Evolutionary conservation across 768 basidiomycete genomes (phyloP), one percentile per base, ranked within the genome.

Genomic region (Lactifluus hygrophoroides): DNA sequence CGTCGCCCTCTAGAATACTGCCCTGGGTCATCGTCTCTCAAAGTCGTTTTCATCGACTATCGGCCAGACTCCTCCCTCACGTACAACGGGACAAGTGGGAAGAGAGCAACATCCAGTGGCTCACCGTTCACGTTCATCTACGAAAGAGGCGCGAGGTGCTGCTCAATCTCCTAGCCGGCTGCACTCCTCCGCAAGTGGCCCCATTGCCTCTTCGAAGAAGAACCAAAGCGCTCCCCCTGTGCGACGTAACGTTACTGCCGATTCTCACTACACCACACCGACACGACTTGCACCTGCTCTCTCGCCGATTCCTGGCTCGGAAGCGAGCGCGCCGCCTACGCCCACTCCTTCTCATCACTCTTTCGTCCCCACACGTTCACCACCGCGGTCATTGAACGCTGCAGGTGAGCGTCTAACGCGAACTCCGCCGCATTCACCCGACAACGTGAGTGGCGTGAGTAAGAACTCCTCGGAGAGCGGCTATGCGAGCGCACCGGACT

Each of bases 361-460:
- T 13, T 78, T 80, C 65, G 70, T 82, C 30, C 74, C 82, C 16
- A 74, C 79, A 69, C 77, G 76, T 52, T 72, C 82, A 17, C 79
- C 80, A 54, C 84, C 85, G 0, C 87, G 88, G 71, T 88, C 85
- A 61, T 74, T 90, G 46, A 80, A 78, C 63, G 87, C 86, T 56
- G 87, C 85, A 16, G 72, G 85, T 34, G 85, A 90, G 69, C 79
- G 83, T 71, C 71, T 90, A 43, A 73, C 75, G 3, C 72, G 69
- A 30, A 21, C 65, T 2, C 62, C 63, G 7, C 42, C 64, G 5
- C 61, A 43, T 7, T 64, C 60, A 6, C 60, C 60, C 5, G 45
- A 27, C 3, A 52, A 54, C 11, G 14, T 47, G 14, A 19, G 51
- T 19, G 48, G 49, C 14, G 35, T 38, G 16, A 56, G 54, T 43